These are phyloP conservation scores for Castanea mollissima DNA, from an alignment of 306 rosid genomes.

Conservation along the genomic window DNA sequence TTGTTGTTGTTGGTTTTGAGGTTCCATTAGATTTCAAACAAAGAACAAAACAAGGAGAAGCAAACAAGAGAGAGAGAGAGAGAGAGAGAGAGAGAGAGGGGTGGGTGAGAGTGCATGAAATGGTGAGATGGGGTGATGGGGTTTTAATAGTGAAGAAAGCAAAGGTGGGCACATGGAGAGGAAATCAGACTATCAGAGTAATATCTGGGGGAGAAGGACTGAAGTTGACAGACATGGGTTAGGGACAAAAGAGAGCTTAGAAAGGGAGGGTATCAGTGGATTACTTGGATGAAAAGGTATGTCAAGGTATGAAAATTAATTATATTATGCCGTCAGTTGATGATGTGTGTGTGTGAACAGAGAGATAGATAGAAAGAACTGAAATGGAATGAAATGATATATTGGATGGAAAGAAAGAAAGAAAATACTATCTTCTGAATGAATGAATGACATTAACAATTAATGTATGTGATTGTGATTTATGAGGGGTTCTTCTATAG, in stretches of 20 bases:
- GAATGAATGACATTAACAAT: constrained; percentile 65
- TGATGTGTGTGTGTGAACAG: not conserved
- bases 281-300: constrained; percentile 61
- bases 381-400: constrained; percentile 21
- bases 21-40: constrained; percentile 38
- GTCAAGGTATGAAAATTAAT: constrained; percentile 12
- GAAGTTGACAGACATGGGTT: constrained; percentile 72
- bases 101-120: constrained; percentile 23
- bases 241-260: constrained; percentile 92
- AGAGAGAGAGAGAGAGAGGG: constrained; percentile 9
- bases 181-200: constrained; percentile 58
- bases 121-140: constrained; percentile 20
- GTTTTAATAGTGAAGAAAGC: constrained; percentile 14
- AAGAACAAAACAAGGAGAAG: constrained; percentile 31
- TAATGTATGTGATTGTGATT: constrained; percentile 16
- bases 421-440: constrained; percentile 38
- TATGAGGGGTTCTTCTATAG: constrained; percentile 36
- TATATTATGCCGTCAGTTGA: constrained; percentile 4
- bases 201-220: constrained; percentile 91
- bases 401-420: constrained; percentile 37
- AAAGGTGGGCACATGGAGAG: constrained; percentile 43
- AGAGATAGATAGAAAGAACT: not conserved
- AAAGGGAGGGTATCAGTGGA: constrained; percentile 55
- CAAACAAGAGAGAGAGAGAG: constrained; percentile 22
- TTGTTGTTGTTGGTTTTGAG: constrained; percentile 26